phyloP scores from a whole-genome alignment of 2,329 filamentous ascomycete genomes.

The Aspergillus oerlinghausenensis region DNA sequence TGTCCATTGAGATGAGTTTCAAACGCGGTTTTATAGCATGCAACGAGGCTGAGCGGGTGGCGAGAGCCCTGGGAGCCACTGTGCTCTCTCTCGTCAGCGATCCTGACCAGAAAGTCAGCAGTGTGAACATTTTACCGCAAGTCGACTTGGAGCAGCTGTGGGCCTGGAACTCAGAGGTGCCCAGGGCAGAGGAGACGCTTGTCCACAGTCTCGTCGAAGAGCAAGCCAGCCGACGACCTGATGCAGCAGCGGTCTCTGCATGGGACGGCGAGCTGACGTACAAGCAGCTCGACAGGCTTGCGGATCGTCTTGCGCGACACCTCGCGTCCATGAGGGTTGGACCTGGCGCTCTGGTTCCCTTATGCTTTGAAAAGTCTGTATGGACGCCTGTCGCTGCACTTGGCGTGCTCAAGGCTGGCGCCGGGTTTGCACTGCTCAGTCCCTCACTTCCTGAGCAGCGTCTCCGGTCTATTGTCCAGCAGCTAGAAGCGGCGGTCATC shows the following conservation, averaged over 20 bases:
- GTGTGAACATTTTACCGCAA: no score
- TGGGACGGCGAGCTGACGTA: constrained; percentile 26
- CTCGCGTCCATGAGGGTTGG: constrained; percentile 26
- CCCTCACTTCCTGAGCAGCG: no score
- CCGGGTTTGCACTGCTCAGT: neutral
- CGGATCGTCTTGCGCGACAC: constrained; percentile 21
- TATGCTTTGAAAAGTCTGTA: constrained; percentile 24
- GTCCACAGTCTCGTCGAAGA: neutral
- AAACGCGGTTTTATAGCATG: no score
- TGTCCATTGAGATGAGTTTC: no score
- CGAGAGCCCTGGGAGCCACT: no score
- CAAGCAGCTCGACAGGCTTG: constrained; percentile 24
- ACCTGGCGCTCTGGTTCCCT: constrained; percentile 13
- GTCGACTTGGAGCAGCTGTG: neutral
- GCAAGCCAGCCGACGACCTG: neutral
- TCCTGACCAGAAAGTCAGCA: no score
- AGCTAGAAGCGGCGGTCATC: no score
- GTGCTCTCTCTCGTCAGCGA: no score
- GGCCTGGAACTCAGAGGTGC: neutral
- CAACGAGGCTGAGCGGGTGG: no score
- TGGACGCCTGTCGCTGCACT: constrained; percentile 11
- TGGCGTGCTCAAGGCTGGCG: constrained; percentile 19
- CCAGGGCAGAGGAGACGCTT: neutral
- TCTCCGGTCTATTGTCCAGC: no score
- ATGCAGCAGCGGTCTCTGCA: constrained; percentile 14